These are phyloP conservation scores for Daldinia loculata DNA, from an alignment of 495 filamentous ascomycete species.

Conservation along the genomic window DNA sequence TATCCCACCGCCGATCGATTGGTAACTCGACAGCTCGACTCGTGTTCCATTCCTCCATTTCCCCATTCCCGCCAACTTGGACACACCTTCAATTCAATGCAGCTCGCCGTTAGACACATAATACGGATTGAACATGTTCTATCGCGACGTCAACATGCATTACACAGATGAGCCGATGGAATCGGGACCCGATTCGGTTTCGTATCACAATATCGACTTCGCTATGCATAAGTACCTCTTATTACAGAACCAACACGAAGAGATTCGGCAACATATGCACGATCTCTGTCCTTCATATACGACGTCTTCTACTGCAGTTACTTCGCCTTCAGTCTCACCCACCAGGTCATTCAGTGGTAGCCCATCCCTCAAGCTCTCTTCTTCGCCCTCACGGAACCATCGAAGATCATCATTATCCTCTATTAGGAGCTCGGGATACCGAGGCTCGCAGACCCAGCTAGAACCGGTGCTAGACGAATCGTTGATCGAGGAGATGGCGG, in stretches of 20 bases:
- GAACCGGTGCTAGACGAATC: constrained; percentile 52
- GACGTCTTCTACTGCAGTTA: constrained; percentile 40
- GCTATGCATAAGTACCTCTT: constrained; percentile 65
- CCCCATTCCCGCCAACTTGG: not conserved
- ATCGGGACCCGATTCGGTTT: constrained; percentile 4
- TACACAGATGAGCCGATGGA: constrained; percentile 31
- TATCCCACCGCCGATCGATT: constrained; percentile 25
- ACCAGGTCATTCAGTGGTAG: constrained; percentile 40
- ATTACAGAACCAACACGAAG: constrained; percentile 64
- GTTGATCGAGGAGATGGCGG: constrained; percentile 53
- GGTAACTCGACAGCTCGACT: constrained; percentile 2
- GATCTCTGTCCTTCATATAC: constrained; percentile 54
- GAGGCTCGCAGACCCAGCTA: constrained; percentile 40
- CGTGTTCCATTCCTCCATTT: not conserved
- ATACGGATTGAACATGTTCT: constrained; percentile 15
- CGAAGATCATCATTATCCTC: constrained; percentile 48
- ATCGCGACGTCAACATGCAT: constrained; percentile 32
- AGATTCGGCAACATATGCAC: constrained; percentile 59
- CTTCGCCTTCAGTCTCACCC: constrained; percentile 52
- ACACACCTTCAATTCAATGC: constrained; percentile 30
- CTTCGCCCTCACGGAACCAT: constrained; percentile 35
- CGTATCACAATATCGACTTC: constrained; percentile 54
- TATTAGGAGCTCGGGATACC: constrained; percentile 10
- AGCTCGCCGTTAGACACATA: constrained; percentile 35
- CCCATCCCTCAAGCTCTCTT: constrained; percentile 34